Evolutionary conservation across 257 asterid genomes (phyloP).

Genomic region (Osmanthus fragrans): DNA sequence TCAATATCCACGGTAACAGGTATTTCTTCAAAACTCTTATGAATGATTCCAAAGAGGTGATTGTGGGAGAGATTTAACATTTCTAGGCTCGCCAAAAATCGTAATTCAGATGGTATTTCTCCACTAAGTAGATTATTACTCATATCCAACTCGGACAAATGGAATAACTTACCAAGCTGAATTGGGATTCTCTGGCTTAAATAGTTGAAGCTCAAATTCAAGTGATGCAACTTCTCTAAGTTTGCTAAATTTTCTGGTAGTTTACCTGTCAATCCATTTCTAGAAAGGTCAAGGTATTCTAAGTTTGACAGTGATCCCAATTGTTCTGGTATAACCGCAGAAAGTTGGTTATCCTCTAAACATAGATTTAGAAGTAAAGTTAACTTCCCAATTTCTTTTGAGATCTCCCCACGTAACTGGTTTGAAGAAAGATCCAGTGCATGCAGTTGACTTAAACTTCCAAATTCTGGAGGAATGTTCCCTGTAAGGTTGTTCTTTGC

Average conservation of each 20-base stretch:
- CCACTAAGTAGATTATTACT: neutral
- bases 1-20: neutral
- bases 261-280: neutral
- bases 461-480: slow-evolving; percentile 20
- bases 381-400: slow-evolving; percentile 17
- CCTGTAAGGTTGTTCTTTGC: slow-evolving; percentile 14
- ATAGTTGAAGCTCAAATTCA: neutral
- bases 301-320: neutral
- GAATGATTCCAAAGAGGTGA: slow-evolving; percentile 10
- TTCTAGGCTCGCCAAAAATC: neutral
- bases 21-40: neutral
- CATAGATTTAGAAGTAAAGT: neutral
- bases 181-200: neutral
- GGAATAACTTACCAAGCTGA: neutral
- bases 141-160: neutral
- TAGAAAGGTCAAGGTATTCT: neutral
- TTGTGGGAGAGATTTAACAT: slow-evolving; percentile 10
- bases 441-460: slow-evolving; percentile 12
- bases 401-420: slow-evolving; percentile 20
- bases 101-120: neutral
- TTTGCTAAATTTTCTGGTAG: neutral
- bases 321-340: neutral
- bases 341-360: neutral
- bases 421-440: slow-evolving; percentile 19
- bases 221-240: neutral